phyloP scores from a whole-genome alignment of 1,284 basidiomycete species.

The Schizopora paradoxa region DNA sequence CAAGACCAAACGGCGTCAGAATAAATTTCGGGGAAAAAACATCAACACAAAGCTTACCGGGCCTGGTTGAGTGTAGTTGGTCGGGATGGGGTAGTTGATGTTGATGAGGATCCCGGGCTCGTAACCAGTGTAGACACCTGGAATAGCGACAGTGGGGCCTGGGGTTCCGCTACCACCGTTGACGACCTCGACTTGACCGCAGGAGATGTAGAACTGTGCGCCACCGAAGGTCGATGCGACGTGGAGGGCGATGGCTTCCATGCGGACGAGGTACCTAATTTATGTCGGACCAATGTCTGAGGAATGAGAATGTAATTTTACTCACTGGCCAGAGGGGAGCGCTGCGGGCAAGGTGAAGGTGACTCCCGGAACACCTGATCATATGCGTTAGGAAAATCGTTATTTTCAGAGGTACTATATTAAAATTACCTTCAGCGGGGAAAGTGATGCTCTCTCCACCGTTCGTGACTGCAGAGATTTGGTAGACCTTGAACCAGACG shows the following conservation, averaged over 20 bases:
- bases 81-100: slow-evolving; percentile 18
- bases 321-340: slow-evolving; percentile 27
- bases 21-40: background rate
- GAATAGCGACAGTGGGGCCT: slow-evolving; percentile 31
- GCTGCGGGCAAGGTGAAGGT: slow-evolving; percentile 25
- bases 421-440: slow-evolving; percentile 19
- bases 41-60: slow-evolving; percentile 10
- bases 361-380: slow-evolving; percentile 22
- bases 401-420: background rate
- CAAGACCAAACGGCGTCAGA: background rate
- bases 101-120: slow-evolving; percentile 18
- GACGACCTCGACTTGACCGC: slow-evolving; percentile 31
- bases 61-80: slow-evolving; percentile 17
- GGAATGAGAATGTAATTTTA: slow-evolving; percentile 6
- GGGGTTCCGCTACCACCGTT: slow-evolving; percentile 33
- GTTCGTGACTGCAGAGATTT: slow-evolving; percentile 21
- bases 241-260: slow-evolving; percentile 29
- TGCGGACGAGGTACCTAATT: slow-evolving; percentile 27
- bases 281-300: background rate
- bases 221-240: slow-evolving; percentile 16
- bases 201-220: slow-evolving; percentile 27
- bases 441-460: slow-evolving; percentile 20
- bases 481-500: slow-evolving; percentile 37
- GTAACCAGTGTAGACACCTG: slow-evolving; percentile 33
- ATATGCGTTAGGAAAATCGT: background rate